Conservation (phyloP, 2,329 filamentous ascomycete genomes). For the Septoria petroselini region DNA sequence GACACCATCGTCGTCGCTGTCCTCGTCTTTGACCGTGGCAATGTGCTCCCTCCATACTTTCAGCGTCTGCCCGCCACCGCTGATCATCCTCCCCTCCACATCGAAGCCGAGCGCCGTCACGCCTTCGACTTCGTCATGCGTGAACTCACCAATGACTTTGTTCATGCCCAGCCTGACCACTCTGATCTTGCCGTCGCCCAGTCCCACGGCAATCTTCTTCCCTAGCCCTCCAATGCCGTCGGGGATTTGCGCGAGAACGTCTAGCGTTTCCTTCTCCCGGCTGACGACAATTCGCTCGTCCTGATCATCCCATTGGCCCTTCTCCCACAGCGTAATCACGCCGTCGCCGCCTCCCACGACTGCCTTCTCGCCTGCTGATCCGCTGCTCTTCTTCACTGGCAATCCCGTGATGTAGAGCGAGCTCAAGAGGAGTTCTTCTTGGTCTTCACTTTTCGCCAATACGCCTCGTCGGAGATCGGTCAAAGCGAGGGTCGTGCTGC, state of each 20-base stretch:
- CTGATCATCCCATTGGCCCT: conserved; percentile 91
- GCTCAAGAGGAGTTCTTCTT: conserved; percentile 88
- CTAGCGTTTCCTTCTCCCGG: conserved; percentile 65
- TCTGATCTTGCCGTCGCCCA: conserved; percentile 75
- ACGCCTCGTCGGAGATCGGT: conserved; percentile 86
- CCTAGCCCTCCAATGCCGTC: conserved; percentile 63
- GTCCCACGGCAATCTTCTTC: conserved; percentile 73
- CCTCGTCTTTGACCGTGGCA: conserved; percentile 53
- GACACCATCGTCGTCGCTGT: conserved; percentile 43
- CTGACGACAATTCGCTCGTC: conserved; percentile 83
- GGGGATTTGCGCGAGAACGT: conserved; percentile 71
- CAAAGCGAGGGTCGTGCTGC: conserved; percentile 84
- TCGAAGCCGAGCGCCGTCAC: conserved; percentile 83
- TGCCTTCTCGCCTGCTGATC: conserved; percentile 70
- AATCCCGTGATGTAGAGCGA: conserved; percentile 74
- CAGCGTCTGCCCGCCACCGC: conserved; percentile 76
- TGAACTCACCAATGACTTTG: conserved; percentile 64
- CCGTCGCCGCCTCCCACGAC: conserved; percentile 76
- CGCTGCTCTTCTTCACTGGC: conserved; percentile 59
- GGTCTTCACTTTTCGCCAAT: conserved; percentile 84
- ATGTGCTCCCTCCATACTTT: conserved; percentile 84
- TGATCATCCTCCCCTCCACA: conserved; percentile 80
- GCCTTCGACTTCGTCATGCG: conserved; percentile 83
- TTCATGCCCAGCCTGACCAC: conserved; percentile 73
- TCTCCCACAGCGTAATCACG: conserved; percentile 89